Percentiles rank a stretch among this genome's conserved stretches.
Evolutionary conservation across 192 early-diverging fungal genomes (phyloP).

Genomic region (Backusella mclennaniae): DNA sequence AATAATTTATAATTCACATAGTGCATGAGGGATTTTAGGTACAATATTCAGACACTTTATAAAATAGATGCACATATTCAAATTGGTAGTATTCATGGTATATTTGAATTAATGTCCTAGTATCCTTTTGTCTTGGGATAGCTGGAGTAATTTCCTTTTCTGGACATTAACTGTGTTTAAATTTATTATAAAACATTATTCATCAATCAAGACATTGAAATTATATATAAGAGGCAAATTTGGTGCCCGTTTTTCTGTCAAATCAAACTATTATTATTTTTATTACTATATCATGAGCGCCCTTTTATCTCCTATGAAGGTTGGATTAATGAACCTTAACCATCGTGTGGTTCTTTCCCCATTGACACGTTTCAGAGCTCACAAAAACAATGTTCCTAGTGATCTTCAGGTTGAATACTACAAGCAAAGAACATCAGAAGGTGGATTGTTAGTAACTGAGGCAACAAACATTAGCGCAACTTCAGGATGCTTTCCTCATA

Average conservation of each 20-base stretch:
- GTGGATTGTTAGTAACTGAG: constrained; percentile 29
- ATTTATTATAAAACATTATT: background rate
- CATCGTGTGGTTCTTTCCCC: constrained; percentile 29
- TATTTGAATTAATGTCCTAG: background rate
- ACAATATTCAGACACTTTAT: background rate
- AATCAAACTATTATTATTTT: background rate
- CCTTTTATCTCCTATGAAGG: constrained; percentile 18
- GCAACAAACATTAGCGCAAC: constrained; percentile 20
- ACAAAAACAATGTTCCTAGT: constrained; percentile 12
- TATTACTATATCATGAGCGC: background rate
- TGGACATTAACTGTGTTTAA: background rate
- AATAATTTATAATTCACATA: background rate
- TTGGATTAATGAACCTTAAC: constrained; percentile 6
- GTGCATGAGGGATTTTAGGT: background rate
- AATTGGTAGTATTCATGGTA: background rate
- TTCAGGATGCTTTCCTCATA: constrained; percentile 14
- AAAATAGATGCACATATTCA: background rate
- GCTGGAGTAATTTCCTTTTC: too few relatives aligned
- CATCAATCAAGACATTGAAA: background rate
- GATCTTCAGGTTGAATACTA: constrained; percentile 19
- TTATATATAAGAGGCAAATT: background rate
- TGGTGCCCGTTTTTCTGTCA: background rate
- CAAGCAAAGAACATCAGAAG: constrained; percentile 18
- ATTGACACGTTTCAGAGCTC: constrained; percentile 17
- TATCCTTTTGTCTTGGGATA: too few relatives aligned